Evolutionary conservation across 2,329 filamentous ascomycete genomes (phyloP), one percentile per base, ranked within the genome.

Genomic region (Claviceps citrina): DNA sequence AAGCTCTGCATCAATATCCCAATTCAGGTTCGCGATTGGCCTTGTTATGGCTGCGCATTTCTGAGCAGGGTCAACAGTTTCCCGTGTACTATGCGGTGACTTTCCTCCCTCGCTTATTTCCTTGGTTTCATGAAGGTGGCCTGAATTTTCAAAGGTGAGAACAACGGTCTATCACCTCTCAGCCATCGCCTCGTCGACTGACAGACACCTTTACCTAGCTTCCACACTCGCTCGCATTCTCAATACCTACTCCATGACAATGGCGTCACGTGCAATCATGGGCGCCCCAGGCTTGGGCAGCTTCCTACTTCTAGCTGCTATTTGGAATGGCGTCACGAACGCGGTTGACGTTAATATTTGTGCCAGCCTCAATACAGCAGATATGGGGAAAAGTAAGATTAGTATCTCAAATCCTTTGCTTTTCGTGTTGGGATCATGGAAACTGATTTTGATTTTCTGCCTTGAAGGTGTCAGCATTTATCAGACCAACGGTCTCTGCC

Each of bases 401-500:
- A n/a, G 16, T 13, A 27, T 2, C 8, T 5, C 12, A 7, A 18
- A 13, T 9, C 19, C 20, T 5, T 6, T 27, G 7, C n/a, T 22
- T 15, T 32, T 16, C 37, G 31, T 20, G 33, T 28, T 15, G 2
- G 7, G 7, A 20, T 4, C 22, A 13, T 7, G 15, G 2, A n/a
- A 20, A 31, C 39, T 44, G 39, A 45, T 38, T n/a, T 12, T 40
- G 16, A 41, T 31, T 4, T 4, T 13, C 4, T 22, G 19, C 9
- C 30, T 25, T 5, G 3, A 28, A 78, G 74, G 73, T 46, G 52
- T 55, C 25, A 71, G 66, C 45, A 69, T 67, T 47, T 79, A 60
- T 45, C 79, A 85, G 55, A 81, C 80, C 16, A 76, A 84, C 49
- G 81, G 81, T 24, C 67, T 76, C 10, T 89, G 83, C 54, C 60